Conservation (phyloP, 768 basidiomycete genomes). For the Psilocybe cubensis region DNA sequence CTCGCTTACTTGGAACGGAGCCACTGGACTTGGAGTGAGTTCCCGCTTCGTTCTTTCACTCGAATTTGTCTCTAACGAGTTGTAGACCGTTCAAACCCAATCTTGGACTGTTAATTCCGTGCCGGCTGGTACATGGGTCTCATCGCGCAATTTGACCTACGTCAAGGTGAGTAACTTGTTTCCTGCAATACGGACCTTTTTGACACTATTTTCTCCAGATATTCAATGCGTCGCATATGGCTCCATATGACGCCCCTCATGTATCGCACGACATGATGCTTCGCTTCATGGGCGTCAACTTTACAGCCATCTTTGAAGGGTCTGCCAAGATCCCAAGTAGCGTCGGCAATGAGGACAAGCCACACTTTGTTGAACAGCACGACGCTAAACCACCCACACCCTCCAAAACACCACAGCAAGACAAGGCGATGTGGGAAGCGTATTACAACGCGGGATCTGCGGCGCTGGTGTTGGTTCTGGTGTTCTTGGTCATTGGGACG, state of each 20-base stretch:
- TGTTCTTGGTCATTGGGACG: conserved; percentile 65
- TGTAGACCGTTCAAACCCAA: conserved; percentile 67
- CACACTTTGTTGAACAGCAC: conserved; percentile 54
- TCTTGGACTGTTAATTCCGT: conserved; percentile 76
- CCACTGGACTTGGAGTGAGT: conserved; percentile 80
- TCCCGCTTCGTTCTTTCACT: background rate
- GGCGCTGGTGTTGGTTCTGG: conserved; percentile 78
- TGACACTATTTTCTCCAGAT: conserved; percentile 47
- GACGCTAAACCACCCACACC: conserved; percentile 39
- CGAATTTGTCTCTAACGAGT: conserved; percentile 3
- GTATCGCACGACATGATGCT: conserved; percentile 97
- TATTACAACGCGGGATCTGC: conserved; percentile 94
- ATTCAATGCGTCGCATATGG: conserved; percentile 97
- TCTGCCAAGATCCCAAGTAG: conserved; percentile 82
- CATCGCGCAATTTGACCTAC: conserved; percentile 89
- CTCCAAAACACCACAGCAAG: conserved; percentile 73
- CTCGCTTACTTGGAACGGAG: conserved; percentile 84
- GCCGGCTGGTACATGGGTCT: conserved; percentile 90
- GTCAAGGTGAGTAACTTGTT: conserved; percentile 64
- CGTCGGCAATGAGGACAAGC: conserved; percentile 75
- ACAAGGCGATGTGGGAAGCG: conserved; percentile 93
- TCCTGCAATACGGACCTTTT: background rate
- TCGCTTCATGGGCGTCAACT: conserved; percentile 94
- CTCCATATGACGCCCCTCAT: conserved; percentile 82
- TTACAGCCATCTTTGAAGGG: conserved; percentile 77